phyloP scores from a whole-genome alignment of 2,329 filamentous ascomycete species.

The Fusarium sp. region DNA sequence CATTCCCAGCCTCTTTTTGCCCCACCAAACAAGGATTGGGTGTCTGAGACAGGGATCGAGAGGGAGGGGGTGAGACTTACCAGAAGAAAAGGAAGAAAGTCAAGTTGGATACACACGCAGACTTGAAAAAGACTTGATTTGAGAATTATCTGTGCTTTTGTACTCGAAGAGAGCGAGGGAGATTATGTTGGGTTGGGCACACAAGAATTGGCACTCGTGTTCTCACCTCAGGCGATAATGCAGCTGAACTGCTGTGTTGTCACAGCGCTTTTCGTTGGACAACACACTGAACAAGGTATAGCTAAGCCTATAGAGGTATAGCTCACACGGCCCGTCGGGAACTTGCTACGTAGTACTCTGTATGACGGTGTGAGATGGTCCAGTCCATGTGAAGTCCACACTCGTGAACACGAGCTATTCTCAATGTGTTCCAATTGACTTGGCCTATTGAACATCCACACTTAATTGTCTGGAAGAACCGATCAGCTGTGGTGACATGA shows the following conservation, averaged over 20 bases:
- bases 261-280: constrained; percentile 22
- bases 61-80: constrained; percentile 21
- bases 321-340: constrained; percentile 30
- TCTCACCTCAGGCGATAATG: constrained; percentile 26
- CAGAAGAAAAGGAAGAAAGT: background rate
- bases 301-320: constrained; percentile 15
- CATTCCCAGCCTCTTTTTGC: constrained; percentile 41
- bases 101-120: background rate
- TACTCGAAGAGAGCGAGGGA: background rate
- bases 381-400: background rate
- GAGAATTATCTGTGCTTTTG: constrained; percentile 1
- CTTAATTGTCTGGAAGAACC: background rate
- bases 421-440: background rate
- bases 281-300: background rate
- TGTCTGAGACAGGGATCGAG: constrained; percentile 17
- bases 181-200: constrained; percentile 15
- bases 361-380: constrained; percentile 12
- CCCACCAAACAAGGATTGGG: constrained; percentile 32
- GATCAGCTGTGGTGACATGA: background rate
- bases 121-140: background rate
- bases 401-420: background rate
- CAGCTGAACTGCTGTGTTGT: constrained; percentile 32
- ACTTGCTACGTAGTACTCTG: background rate
- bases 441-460: background rate
- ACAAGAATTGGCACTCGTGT: constrained; percentile 18